A percentile compares a stretch with the other conserved stretches of the same genome.
Evolutionary conservation across 768 basidiomycete genomes (phyloP).

Genomic region (Phallus indusiatus): DNA sequence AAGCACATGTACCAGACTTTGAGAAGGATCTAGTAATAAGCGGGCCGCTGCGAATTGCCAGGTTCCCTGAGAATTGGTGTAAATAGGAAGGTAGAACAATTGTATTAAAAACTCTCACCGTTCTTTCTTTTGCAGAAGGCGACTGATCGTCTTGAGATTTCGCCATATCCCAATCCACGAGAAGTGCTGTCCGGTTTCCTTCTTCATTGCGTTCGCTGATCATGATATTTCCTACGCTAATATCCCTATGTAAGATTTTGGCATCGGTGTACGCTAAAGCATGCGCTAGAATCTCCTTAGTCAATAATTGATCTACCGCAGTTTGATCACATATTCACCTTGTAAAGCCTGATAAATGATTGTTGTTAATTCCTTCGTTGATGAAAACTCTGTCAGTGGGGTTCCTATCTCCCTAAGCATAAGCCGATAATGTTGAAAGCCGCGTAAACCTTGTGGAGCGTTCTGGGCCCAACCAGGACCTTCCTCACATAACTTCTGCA

Average conservation of each 20-base stretch:
- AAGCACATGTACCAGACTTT: not conserved
- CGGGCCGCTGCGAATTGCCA: not conserved
- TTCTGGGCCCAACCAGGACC: not conserved
- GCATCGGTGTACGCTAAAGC: not conserved
- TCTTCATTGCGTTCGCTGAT: not conserved
- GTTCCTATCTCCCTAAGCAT: not conserved
- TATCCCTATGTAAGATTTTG: conserved; percentile 3
- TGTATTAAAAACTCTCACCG: no score
- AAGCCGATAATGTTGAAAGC: not conserved
- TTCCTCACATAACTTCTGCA: not conserved
- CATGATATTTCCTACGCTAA: conserved; percentile 9
- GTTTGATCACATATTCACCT: not conserved
- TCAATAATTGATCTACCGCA: not conserved
- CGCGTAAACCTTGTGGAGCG: not conserved
- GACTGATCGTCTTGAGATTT: not conserved
- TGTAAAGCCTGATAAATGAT: not conserved
- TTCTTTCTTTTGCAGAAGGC: not conserved
- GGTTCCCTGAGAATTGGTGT: not conserved
- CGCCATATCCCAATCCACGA: not conserved
- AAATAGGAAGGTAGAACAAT: no score
- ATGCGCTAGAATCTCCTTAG: not conserved
- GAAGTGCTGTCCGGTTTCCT: not conserved
- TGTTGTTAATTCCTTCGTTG: not conserved
- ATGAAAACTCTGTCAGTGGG: not conserved
- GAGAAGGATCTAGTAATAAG: not conserved